Conservation (phyloP, 352 stramenopile species). For the Phytopythium vexans region DNA sequence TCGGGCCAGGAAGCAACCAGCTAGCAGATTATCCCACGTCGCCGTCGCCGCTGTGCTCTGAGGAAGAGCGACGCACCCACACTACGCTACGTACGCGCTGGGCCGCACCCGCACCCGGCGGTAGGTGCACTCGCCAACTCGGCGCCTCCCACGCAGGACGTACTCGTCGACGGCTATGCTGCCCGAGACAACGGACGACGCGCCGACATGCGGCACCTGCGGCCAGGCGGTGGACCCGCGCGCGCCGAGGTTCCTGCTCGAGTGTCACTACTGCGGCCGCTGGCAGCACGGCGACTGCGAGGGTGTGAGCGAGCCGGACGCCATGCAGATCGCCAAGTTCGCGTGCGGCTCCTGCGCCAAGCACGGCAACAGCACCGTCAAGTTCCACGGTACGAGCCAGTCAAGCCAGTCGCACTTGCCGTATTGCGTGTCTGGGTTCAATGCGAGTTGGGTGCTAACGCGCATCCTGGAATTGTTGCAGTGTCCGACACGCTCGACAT, state of each 20-base stretch:
- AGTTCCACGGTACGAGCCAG: constrained; percentile 29
- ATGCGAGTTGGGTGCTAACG: constrained; percentile 8
- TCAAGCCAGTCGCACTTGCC: background rate
- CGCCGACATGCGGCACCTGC: constrained; percentile 14
- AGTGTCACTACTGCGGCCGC: constrained; percentile 64
- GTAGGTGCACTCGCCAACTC: no score
- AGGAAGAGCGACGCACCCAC: no score
- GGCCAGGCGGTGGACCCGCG: constrained; percentile 23
- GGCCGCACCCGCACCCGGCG: no score
- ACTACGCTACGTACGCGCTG: no score
- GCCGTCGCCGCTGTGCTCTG: no score
- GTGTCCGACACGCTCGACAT: constrained; percentile 14
- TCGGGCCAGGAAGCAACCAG: no score
- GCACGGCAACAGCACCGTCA: constrained; percentile 31
- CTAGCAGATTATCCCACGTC: no score
- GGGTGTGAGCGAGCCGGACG: constrained; percentile 51
- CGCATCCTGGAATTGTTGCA: constrained; percentile 12
- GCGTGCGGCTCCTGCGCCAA: constrained; percentile 42
- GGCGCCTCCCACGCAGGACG: no score
- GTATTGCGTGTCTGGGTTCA: background rate
- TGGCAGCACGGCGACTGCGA: constrained; percentile 63
- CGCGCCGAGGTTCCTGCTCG: constrained; percentile 43
- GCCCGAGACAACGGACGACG: background rate
- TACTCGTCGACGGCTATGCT: background rate
- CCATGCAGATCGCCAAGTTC: constrained; percentile 54